phyloP scores from a whole-genome alignment of 2,329 filamentous ascomycete species.

The Neonectria sp. region DNA sequence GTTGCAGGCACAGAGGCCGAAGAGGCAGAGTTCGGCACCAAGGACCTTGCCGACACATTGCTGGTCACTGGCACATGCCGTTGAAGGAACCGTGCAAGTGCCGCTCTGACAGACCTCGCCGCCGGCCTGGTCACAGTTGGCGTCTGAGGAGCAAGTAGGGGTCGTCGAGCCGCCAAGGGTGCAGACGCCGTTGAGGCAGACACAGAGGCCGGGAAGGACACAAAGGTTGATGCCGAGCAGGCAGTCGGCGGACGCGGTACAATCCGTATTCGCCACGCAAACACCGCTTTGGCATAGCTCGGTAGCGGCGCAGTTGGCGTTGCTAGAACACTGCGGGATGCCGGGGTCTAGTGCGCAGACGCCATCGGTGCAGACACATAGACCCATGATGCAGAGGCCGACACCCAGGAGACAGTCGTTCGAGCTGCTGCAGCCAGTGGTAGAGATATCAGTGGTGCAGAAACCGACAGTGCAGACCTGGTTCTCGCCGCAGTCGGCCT shows the following conservation, averaged over 20 bases:
- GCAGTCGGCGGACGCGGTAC: slow-evolving; percentile 18
- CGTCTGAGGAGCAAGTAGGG: slow-evolving; percentile 11
- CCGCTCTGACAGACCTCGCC: slow-evolving; percentile 29
- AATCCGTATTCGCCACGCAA: slow-evolving; percentile 23
- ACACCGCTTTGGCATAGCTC: slow-evolving; percentile 31
- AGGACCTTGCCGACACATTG: slow-evolving; percentile 20
- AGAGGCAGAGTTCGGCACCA: slow-evolving; percentile 8
- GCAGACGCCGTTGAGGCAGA: slow-evolving; percentile 36
- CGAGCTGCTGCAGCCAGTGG: slow-evolving; percentile 10
- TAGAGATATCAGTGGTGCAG: slow-evolving; percentile 16
- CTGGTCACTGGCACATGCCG: not conserved
- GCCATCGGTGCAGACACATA: slow-evolving; percentile 31
- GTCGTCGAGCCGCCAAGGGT: slow-evolving; percentile 20
- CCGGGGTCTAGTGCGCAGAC: slow-evolving; percentile 16
- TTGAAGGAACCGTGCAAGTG: slow-evolving; percentile 8
- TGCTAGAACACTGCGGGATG: slow-evolving; percentile 17
- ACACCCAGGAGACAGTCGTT: slow-evolving; percentile 30
- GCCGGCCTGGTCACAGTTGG: slow-evolving; percentile 17
- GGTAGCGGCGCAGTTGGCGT: slow-evolving; percentile 18
- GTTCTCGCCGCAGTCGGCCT: slow-evolving; percentile 15
- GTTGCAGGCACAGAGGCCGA: slow-evolving; percentile 23
- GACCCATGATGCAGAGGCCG: slow-evolving; percentile 30
- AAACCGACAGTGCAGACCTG: slow-evolving; percentile 20
- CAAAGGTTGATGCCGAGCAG: slow-evolving; percentile 28
- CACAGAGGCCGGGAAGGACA: slow-evolving; percentile 24